phyloP scores from a whole-genome alignment of 768 basidiomycete species.

The Boletus barrowsii region DNA sequence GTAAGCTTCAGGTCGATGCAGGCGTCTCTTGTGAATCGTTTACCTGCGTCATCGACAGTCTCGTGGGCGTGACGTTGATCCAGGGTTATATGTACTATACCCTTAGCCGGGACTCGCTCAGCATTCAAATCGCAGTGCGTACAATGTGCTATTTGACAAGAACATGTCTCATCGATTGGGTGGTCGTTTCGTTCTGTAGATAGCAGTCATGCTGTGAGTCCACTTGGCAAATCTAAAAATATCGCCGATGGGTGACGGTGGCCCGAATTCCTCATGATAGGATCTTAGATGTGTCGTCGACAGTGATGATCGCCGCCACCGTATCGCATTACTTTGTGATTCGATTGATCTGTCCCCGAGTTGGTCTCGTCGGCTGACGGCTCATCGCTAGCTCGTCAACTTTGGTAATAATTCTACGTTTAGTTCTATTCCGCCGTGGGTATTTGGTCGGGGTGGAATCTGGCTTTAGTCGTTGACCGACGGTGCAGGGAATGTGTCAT shows the following conservation, averaged over 20 bases:
- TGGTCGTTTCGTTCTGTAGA: neutral
- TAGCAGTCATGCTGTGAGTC: constrained; percentile 1
- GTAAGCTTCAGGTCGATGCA: neutral
- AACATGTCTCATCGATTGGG: neutral
- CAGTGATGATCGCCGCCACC: neutral
- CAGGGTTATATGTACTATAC: constrained; percentile 6
- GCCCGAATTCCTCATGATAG: neutral
- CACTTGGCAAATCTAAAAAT: neutral
- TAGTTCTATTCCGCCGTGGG: neutral
- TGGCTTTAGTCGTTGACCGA: neutral
- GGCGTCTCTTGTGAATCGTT: neutral
- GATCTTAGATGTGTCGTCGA: constrained; percentile 1
- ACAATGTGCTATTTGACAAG: too few relatives aligned
- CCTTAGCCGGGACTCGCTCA: neutral
- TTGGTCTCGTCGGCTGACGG: neutral
- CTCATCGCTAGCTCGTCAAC: neutral
- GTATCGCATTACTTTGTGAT: constrained; percentile 2
- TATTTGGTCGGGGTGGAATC: neutral
- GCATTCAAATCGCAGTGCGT: neutral
- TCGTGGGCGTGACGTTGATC: constrained; percentile 1
- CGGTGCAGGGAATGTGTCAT: neutral
- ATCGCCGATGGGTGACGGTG: neutral
- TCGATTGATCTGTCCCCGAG: neutral
- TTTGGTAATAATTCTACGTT: neutral
- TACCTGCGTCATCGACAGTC: neutral